Conservation (phyloP, 805 yeast genomes). For the Ogataea paraovalis region DNA sequence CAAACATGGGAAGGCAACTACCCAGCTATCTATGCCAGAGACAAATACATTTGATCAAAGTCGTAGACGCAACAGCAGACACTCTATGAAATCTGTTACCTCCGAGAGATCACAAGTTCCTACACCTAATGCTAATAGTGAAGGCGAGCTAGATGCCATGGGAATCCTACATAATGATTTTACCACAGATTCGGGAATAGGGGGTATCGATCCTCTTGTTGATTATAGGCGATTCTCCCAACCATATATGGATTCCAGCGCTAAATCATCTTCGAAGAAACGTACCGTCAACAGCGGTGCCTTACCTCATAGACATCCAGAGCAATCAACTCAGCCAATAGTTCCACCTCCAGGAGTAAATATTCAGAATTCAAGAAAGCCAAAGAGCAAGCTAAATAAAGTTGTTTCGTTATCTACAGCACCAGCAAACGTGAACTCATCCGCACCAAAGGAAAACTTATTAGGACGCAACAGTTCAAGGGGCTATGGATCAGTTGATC, state of each 20-base stretch:
- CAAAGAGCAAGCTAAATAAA: conserved; percentile 2
- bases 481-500: background rate
- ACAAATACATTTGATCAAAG: background rate
- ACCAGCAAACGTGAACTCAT: background rate
- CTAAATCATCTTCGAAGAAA: background rate
- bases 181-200: conserved; percentile 16
- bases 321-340: background rate
- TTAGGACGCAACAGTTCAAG: background rate
- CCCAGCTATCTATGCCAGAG: background rate
- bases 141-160: conserved; percentile 27
- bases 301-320: background rate
- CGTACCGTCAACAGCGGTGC: background rate
- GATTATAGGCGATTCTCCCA: conserved; percentile 21
- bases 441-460: background rate
- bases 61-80: background rate
- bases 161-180: conserved; percentile 26
- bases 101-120: background rate
- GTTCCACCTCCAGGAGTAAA: background rate
- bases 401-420: background rate
- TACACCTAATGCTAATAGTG: conserved; percentile 1
- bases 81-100: background rate
- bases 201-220: conserved; percentile 18
- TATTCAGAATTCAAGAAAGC: background rate
- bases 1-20: background rate
- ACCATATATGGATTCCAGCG: background rate